Evolutionary conservation across 768 basidiomycete genomes (phyloP), one percentile per base, ranked within the genome.

Genomic region (Podaxis sp.): DNA sequence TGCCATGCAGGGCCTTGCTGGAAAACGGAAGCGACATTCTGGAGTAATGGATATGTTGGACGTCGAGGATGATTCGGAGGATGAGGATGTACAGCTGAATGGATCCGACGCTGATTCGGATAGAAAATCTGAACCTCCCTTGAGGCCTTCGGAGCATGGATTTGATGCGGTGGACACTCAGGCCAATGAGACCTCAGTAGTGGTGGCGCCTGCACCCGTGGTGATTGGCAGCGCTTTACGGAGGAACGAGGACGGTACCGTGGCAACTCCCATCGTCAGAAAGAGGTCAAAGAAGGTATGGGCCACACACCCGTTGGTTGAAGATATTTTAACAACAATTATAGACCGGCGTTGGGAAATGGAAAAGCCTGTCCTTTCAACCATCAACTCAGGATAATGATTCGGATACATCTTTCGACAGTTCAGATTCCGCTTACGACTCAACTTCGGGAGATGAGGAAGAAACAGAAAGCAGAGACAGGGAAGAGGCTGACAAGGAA

Each of bases 381-480:
- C 20, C 6, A 50, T 2, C 66, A 7, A 53, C 56, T 57, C 66
- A 64, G 40, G 74, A 69, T 13, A 73, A 72, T 37, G 76, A 79
- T 30, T 81, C 84, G 3, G 87, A 88, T 56, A 77, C 80, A 2
- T 89, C 87, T 2, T 91, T 89, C 66, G 89, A 91, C 71, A 93
- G 88, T 69, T 93, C 90, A 8, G 88, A 91, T 72, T 90, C 89
- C 37, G 86, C 79, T n/a, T 80, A 87, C 44, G 67, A 66, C 58
- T 58, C 67, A 2, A 3, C 41, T 11, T 60, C 57, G 40, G 55
- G 38, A 5, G 24, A 40, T 12, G 72, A 70, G 26, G 71, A 72
- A 8, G 65, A 69, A 11, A 67, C 63, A 12, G 53, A 68, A 44
- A 62, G 54, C n/a, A 67, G 58, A 11, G 71, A 66, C 26, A 58